Evolutionary conservation across 2,329 filamentous ascomycete species (phyloP).

Genomic region (Podosphaera xanthii): DNA sequence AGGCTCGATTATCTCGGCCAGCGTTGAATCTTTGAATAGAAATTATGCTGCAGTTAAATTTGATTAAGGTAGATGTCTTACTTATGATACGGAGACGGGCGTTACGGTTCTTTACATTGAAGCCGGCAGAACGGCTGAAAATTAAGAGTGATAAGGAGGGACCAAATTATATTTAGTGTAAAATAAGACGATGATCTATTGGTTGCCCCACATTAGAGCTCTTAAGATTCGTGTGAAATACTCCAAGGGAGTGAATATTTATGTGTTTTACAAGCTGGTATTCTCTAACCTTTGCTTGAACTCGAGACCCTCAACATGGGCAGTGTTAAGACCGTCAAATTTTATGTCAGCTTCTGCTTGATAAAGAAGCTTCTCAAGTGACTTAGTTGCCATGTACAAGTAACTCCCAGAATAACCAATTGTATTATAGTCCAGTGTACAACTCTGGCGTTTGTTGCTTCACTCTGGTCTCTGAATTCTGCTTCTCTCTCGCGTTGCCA

Average conservation of each 20-base stretch:
- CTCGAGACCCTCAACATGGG: not conserved
- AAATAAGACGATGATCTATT: too few species aligned
- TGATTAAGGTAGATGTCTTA: not conserved
- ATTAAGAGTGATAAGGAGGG: not conserved
- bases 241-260: not conserved
- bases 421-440: conserved; percentile 89
- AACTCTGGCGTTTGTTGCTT: conserved; percentile 75
- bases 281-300: not conserved
- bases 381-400: conserved; percentile 91
- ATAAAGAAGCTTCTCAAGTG: conserved; percentile 96
- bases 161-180: too few species aligned
- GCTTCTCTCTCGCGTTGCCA: conserved; percentile 96
- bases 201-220: too few species aligned
- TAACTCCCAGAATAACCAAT: conserved; percentile 58
- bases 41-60: not conserved
- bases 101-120: not conserved
- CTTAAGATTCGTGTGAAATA: not conserved
- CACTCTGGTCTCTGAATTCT: conserved; percentile 94
- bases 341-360: conserved; percentile 94
- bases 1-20: conserved; percentile 27
- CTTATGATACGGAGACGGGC: not conserved
- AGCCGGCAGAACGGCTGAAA: not conserved
- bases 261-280: not conserved
- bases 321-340: not conserved
- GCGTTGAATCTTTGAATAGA: not conserved